These are phyloP conservation scores for Parasitella parasitica DNA, from an alignment of 371 early-diverging fungal species.

Conservation along the genomic window DNA sequence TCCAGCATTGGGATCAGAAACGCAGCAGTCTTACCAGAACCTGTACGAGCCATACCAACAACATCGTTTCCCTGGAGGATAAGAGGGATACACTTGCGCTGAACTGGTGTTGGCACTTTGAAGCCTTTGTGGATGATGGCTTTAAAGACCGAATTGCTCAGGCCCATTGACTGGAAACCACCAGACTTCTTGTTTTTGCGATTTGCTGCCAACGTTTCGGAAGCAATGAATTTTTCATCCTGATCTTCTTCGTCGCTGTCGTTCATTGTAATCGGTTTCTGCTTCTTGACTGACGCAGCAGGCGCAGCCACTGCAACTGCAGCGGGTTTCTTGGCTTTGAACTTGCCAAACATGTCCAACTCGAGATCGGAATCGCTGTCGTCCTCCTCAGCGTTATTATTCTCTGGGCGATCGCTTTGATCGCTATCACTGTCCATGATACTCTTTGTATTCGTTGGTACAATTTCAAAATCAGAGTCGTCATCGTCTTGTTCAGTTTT, in stretches of 20 bases:
- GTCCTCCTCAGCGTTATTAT: slow-evolving; percentile 15
- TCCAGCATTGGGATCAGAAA: slow-evolving; percentile 96
- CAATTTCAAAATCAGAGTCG: slow-evolving; percentile 39
- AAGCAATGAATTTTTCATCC: slow-evolving; percentile 54
- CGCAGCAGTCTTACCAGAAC: slow-evolving; percentile 98
- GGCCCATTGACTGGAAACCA: slow-evolving; percentile 96
- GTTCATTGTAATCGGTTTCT: slow-evolving; percentile 21
- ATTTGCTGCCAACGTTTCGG: slow-evolving; percentile 64
- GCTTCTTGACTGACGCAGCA: slow-evolving; percentile 9
- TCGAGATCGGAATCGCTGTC: slow-evolving; percentile 32
- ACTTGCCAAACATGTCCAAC: slow-evolving; percentile 42
- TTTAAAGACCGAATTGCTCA: slow-evolving; percentile 77
- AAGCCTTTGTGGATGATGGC: slow-evolving; percentile 90
- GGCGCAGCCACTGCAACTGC: slow-evolving; percentile 13
- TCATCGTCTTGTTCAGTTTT: slow-evolving; percentile 17
- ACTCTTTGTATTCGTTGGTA: slow-evolving; percentile 5
- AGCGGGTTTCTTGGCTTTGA: slow-evolving; percentile 23
- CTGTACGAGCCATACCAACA: slow-evolving; percentile 98
- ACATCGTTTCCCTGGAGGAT: slow-evolving; percentile 92
- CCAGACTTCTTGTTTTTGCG: slow-evolving; percentile 92
- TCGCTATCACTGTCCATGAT: not conserved
- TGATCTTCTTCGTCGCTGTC: slow-evolving; percentile 40
- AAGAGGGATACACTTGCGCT: slow-evolving; percentile 94
- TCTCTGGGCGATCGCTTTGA: too few species aligned
- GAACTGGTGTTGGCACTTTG: slow-evolving; percentile 98